Percentiles rank a stretch among this genome's conserved stretches.
phyloP scores from a whole-genome alignment of 306 rosid genomes.

The Cucurbita maxima region DNA sequence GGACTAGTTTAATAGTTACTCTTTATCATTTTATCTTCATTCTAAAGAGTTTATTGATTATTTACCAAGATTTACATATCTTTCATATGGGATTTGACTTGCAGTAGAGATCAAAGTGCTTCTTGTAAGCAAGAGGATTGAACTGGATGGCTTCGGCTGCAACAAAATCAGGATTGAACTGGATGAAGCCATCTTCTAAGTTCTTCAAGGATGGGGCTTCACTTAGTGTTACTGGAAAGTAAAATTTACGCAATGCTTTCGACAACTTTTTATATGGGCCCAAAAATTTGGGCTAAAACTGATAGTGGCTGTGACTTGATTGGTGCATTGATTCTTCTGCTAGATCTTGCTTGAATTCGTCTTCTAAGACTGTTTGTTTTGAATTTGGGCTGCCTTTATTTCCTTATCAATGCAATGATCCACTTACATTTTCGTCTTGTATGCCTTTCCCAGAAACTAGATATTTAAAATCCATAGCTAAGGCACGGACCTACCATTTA shows the following conservation, averaged over 20 bases:
- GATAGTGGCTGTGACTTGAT: background rate
- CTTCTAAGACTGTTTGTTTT: background rate
- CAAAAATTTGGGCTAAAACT: background rate
- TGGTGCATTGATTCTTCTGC: background rate
- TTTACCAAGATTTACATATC: background rate
- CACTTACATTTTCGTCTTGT: background rate
- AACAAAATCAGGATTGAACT: constrained; percentile 30
- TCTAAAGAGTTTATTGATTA: background rate
- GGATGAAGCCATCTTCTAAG: constrained; percentile 41
- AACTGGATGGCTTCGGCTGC: constrained; percentile 21
- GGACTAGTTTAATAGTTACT: background rate
- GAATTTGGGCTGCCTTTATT: background rate
- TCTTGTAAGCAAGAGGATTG: background rate
- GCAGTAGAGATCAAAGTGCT: constrained; percentile 2
- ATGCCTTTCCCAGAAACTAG: background rate
- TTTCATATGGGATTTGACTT: background rate
- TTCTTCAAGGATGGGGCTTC: constrained; percentile 72
- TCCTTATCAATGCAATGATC: background rate
- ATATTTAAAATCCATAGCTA: background rate
- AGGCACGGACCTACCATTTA: background rate
- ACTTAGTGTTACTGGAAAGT: constrained; percentile 63
- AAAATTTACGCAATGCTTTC: constrained; percentile 5
- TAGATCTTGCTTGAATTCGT: background rate
- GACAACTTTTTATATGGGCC: background rate
- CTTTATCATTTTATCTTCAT: background rate